These are phyloP conservation scores for Anaeromyces robustus DNA, from an alignment of 192 early-diverging fungal species.

Conservation along the genomic window DNA sequence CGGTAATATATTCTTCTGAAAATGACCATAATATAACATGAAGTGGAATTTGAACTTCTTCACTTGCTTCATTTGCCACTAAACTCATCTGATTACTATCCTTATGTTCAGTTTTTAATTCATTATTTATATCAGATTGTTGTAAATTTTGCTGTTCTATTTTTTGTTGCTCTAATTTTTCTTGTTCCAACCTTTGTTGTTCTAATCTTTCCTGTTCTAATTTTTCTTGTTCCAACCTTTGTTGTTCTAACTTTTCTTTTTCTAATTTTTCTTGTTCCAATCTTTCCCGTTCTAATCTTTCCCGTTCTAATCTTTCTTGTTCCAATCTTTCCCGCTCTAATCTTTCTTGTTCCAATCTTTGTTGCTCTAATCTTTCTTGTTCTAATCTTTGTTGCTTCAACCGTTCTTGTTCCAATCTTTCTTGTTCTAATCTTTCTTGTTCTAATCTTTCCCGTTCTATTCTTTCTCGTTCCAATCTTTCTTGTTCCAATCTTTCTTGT, in stretches of 20 bases:
- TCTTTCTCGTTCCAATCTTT: no score
- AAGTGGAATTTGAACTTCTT: background rate
- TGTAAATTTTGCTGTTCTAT: background rate
- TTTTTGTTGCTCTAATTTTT: background rate
- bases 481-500: no score
- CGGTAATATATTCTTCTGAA: background rate
- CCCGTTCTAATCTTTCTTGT: no score
- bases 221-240: background rate
- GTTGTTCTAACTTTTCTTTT: background rate
- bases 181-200: background rate
- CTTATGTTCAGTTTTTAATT: no score
- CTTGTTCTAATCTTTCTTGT: no score
- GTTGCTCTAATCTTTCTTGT: no score
- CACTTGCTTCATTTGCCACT: background rate
- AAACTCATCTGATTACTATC: background rate
- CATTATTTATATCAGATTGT: background rate
- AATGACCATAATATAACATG: background rate
- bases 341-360: no score
- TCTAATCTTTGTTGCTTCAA: no score
- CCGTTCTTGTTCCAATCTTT: no score
- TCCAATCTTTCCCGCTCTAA: no score
- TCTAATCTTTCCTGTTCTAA: background rate
- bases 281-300: no score
- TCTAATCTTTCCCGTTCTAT: no score
- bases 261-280: background rate